Percentiles rank a stretch among this genome's conserved stretches.
Conservation (phyloP, 768 basidiomycete genomes). For the Leccinum barrowsii region DNA sequence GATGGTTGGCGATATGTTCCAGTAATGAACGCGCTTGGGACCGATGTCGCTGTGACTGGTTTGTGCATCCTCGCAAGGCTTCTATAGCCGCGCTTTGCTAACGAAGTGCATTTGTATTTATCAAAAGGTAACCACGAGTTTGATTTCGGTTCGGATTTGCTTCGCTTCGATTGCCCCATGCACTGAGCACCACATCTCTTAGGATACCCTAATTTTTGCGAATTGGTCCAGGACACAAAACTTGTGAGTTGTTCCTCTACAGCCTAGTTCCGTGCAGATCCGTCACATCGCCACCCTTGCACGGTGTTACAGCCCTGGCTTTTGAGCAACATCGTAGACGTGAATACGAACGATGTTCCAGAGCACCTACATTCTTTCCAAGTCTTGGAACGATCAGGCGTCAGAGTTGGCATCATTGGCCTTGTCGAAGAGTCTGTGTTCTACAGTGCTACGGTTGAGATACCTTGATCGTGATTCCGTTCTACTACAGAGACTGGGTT, state of each 20-base stretch:
- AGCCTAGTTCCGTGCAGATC: too few relatives aligned
- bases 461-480: neutral
- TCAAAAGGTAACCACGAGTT: conserved; percentile 85
- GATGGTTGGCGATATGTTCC: conserved; percentile 55
- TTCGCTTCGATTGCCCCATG: neutral
- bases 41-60: conserved; percentile 82
- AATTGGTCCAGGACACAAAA: conserved; percentile 67
- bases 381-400: conserved; percentile 65
- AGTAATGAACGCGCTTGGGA: conserved; percentile 74
- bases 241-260: conserved; percentile 51
- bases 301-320: conserved; percentile 68
- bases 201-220: conserved; percentile 66
- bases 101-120: neutral
- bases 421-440: conserved; percentile 73
- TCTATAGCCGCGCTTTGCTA: neutral
- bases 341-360: conserved; percentile 59
- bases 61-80: conserved; percentile 21
- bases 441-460: neutral
- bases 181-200: neutral
- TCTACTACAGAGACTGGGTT: conserved; percentile 74
- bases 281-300: neutral
- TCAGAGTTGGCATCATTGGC: conserved; percentile 79
- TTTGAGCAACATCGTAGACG: conserved; percentile 82
- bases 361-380: conserved; percentile 56
- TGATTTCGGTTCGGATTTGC: conserved; percentile 61